Base-by-base conservation (phyloP, 2,329 filamentous ascomycete genomes). In the Xylaria sp. region DNA sequence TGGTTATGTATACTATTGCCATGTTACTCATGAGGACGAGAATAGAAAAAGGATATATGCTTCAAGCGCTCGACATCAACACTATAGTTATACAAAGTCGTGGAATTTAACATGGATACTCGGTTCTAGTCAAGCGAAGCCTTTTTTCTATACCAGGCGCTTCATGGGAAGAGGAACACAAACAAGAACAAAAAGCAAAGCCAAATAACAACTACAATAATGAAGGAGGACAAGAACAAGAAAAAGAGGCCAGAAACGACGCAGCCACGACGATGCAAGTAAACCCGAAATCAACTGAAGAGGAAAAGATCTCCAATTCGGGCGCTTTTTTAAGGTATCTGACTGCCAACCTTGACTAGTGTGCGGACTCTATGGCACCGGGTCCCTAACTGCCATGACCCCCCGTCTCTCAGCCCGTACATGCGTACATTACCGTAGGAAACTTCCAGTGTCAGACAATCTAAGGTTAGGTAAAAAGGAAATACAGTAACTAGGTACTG, bases 201-300 rank as follows among this genome's bases (percentile, higher is more conserved):
- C 21, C 3, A n/a, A n/a, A n/a, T n/a, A n/a, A n/a, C n/a, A 48
- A 18, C 2, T 13, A 44, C 5, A 32, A 53, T 18, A 32, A 5
- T 13, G 8, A 53, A 29, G 23, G 23, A 44, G 18, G 18, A 44
- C 13, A 29, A 29, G 16, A 51, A 27, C 18, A 27, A 18, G 16
- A 53, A 53, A 35, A 35, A 32, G 21, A 32, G 27, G 5, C 27
- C 27, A 1, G 51, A 54, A 21, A 21, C 3, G 29, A 18, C 27
- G 6, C 50, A 53, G 27, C 50, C 51, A 21, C 51, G 23, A 35
- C 51, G 23, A 35, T 29, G 27, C 6, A 54, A 29, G 25, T 25
- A 32, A 53, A 27, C 5, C 50, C 29, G 51, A 23, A 21, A 55
- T 37, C 51, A 55, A 55, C 51, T 55, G 51, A 55, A 55, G 21